Base-by-base conservation (phyloP, 352 stramenopile genomes). In the Globisporangium iwayamae region DNA sequence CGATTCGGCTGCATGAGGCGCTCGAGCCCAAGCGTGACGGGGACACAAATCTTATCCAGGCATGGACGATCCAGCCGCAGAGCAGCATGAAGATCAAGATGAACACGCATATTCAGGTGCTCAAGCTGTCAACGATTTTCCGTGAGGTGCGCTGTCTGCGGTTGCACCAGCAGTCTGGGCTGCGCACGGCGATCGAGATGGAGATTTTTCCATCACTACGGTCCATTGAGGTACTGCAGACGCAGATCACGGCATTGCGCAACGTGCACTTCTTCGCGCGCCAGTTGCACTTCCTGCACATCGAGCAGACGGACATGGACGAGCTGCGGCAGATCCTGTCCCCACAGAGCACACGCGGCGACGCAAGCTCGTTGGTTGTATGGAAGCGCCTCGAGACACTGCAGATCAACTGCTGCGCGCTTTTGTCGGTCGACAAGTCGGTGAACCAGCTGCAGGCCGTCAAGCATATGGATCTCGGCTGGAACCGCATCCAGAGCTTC, bases 101-200 rank as follows among this genome's bases (percentile, higher is more conserved):
- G 62, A 86, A 75, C 63, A 83, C 79, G 43, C 85, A 96, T 64
- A 76, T 96, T 43, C 82, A 90, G 63, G 83, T 96, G 65, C 83
- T 96, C 65, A 96, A 96, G 57, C 76, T 96, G 50, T 94, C 85
- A 14, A 96, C 87, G 14, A 90, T 93, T 8, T 69, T 96, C 39
- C 75, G 82, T 5, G 83, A 96, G 63, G 84, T 92, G 34, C 73
- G 74, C 32, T 65, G 75, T 8, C 71, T 96, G 41, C 79, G 85
- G 16, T 67, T 96, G 58, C 70, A 92, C 52, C 74, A 91, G 63
- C 70, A 73, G 14, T 74, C 75, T 14, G 60, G 59, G 10, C 32
- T 76, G 34, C 66, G 71, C 4, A 67, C 68, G 0, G 61, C 78
- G 2, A 77, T 94, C 45, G 77, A 93, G 59, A 68, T 96, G 20